Conservation (phyloP, 257 asterid genomes). For the Jasminum sambac region DNA sequence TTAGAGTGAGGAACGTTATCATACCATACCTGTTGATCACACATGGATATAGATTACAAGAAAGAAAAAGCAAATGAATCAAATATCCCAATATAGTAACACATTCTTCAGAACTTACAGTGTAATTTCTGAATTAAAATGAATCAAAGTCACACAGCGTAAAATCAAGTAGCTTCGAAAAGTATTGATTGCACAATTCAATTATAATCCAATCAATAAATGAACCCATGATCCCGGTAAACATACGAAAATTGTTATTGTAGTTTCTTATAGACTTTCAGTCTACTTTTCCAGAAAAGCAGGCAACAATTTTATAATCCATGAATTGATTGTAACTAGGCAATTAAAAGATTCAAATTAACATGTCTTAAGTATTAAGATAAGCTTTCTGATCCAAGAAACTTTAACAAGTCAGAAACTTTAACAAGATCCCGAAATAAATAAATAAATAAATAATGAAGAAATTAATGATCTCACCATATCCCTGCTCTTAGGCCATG, state of each 20-base stretch:
- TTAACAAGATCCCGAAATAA: constrained; percentile 13
- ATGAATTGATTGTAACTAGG: background rate
- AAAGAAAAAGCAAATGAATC: background rate
- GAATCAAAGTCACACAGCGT: background rate
- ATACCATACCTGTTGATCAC: constrained; percentile 73
- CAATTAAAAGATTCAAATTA: background rate
- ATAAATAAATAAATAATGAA: constrained; percentile 44
- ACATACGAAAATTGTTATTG: background rate
- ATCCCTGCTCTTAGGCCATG: constrained; percentile 98
- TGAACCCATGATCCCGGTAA: background rate
- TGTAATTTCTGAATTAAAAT: background rate
- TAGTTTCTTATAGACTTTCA: background rate
- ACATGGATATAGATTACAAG: constrained; percentile 8
- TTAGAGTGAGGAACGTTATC: constrained; percentile 93
- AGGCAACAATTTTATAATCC: background rate
- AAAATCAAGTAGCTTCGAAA: background rate
- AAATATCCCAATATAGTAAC: constrained; percentile 15
- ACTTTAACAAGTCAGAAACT: constrained; percentile 5
- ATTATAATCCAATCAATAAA: background rate
- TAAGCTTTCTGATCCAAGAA: constrained; percentile 13
- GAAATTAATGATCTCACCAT: constrained; percentile 82
- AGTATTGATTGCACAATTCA: background rate
- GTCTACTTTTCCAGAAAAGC: background rate
- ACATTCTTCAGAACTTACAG: background rate
- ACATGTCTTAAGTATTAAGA: background rate